Conservation (phyloP, 2,329 filamentous ascomycete genomes). For the Colletotrichum sp. region DNA sequence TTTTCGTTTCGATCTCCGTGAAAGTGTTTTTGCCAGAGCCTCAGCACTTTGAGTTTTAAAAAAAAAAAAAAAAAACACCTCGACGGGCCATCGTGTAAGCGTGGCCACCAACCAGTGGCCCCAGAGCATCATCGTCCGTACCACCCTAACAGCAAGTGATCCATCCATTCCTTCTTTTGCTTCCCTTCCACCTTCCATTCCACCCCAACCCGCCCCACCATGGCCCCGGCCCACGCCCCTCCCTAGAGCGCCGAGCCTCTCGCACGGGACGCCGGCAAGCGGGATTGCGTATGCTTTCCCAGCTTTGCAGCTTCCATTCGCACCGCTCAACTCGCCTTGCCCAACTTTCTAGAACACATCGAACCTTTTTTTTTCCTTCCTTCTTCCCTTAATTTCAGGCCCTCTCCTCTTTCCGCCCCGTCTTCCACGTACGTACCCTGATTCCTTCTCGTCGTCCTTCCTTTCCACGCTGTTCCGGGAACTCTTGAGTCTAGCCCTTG, state of each 20-base stretch:
- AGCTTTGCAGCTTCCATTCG: conserved; percentile 14
- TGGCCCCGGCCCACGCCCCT: conserved; percentile 16
- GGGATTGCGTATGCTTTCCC: conserved; percentile 23
- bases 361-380: background rate
- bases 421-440: background rate
- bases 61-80: background rate
- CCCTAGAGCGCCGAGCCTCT: conserved; percentile 21
- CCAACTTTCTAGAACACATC: conserved; percentile 9
- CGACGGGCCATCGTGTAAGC: background rate
- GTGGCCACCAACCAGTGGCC: background rate
- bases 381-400: background rate
- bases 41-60: no score
- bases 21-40: no score
- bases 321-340: conserved; percentile 14
- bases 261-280: conserved; percentile 22
- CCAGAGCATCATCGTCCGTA: background rate
- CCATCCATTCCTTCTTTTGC: background rate
- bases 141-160: background rate
- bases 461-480: background rate
- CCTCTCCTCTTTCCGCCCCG: background rate
- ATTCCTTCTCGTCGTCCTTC: background rate
- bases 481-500: background rate
- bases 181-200: background rate
- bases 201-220: conserved; percentile 1
- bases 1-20: no score